Percentiles rank a stretch among this genome's conserved stretches.
Conservation (phyloP, 495 filamentous ascomycete genomes). For the Penicillium parvum region DNA sequence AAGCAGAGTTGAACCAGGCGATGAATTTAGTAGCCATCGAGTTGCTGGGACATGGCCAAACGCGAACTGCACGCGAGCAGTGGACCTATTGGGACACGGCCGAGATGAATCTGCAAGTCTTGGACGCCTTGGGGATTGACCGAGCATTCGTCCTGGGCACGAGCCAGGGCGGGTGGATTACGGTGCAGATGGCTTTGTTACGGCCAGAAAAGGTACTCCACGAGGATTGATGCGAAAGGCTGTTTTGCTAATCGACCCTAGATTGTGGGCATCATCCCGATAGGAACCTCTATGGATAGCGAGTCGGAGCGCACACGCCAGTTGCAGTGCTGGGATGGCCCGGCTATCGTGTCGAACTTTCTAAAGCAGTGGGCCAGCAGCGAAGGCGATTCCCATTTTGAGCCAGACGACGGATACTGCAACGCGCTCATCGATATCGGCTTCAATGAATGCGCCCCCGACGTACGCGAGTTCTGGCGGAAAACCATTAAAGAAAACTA, state of each 20-base stretch:
- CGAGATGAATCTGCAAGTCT: slow-evolving; percentile 45
- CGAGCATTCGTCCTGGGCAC: slow-evolving; percentile 57
- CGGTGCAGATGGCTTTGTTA: slow-evolving; percentile 54
- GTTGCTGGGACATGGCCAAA: slow-evolving; percentile 49
- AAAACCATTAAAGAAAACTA: slow-evolving; percentile 52
- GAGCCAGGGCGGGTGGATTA: slow-evolving; percentile 61
- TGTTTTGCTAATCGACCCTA: slow-evolving; percentile 14
- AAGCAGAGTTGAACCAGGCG: slow-evolving; percentile 15
- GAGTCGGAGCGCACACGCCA: slow-evolving; percentile 51
- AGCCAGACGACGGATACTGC: slow-evolving; percentile 50
- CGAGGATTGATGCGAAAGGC: too few species aligned
- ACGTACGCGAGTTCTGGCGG: slow-evolving; percentile 47
- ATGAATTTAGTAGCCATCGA: slow-evolving; percentile 51
- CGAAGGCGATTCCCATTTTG: slow-evolving; percentile 46
- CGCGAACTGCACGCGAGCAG: slow-evolving; percentile 34
- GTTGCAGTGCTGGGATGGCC: slow-evolving; percentile 55
- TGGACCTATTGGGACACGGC: slow-evolving; percentile 54
- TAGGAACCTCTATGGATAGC: slow-evolving; percentile 60
- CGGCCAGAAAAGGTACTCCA: slow-evolving; percentile 53
- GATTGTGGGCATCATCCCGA: slow-evolving; percentile 55
- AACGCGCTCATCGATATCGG: slow-evolving; percentile 53
- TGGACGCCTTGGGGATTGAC: slow-evolving; percentile 50
- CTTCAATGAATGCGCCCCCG: slow-evolving; percentile 40
- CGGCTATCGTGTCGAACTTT: slow-evolving; percentile 33
- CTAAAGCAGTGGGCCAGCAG: slow-evolving; percentile 45